These are phyloP conservation scores for Nelumbo lutea DNA, from an alignment of 164 flowering plant species.

Conservation along the genomic window DNA sequence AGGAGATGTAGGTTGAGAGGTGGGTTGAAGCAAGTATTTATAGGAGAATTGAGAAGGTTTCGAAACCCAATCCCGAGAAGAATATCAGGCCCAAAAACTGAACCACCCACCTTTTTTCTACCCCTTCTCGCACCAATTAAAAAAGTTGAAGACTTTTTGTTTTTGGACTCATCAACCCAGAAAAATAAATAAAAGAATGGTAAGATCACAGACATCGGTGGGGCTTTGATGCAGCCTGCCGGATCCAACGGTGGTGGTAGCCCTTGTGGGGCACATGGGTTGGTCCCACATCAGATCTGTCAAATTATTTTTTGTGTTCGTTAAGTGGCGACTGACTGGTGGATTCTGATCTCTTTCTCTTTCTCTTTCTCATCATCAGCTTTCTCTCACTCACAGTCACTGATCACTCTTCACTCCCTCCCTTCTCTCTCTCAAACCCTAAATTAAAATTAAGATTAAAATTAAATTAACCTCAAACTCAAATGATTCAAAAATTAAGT, in stretches of 20 bases:
- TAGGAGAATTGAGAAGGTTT: slow-evolving; percentile 7
- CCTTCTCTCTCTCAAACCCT: not conserved
- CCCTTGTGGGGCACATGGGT: slow-evolving; percentile 18
- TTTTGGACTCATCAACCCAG: slow-evolving; percentile 7
- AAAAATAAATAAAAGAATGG: not conserved
- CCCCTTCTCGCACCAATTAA: not conserved
- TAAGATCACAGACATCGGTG: not conserved
- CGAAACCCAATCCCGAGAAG: slow-evolving; percentile 20
- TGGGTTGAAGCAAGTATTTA: slow-evolving; percentile 2
- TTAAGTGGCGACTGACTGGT: too few relatives aligned
- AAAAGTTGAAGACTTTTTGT: slow-evolving; percentile 25
- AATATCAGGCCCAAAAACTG: slow-evolving; percentile 1
- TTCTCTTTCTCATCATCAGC: too few relatives aligned
- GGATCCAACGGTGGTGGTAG: slow-evolving; percentile 16
- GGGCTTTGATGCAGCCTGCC: slow-evolving; percentile 23
- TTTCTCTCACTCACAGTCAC: too few relatives aligned
- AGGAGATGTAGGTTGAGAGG: not conserved
- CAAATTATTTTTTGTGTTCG: too few relatives aligned
- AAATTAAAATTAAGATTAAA: not conserved
- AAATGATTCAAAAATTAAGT: not conserved
- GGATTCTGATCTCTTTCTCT: too few relatives aligned
- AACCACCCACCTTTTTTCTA: not conserved
- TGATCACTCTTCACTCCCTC: too few relatives aligned
- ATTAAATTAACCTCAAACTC: slow-evolving; percentile 5
- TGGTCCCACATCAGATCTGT: slow-evolving; percentile 16